phyloP scores from a whole-genome alignment of 1,139 yeast species.

The Hanseniaspora gamundiae region DNA sequence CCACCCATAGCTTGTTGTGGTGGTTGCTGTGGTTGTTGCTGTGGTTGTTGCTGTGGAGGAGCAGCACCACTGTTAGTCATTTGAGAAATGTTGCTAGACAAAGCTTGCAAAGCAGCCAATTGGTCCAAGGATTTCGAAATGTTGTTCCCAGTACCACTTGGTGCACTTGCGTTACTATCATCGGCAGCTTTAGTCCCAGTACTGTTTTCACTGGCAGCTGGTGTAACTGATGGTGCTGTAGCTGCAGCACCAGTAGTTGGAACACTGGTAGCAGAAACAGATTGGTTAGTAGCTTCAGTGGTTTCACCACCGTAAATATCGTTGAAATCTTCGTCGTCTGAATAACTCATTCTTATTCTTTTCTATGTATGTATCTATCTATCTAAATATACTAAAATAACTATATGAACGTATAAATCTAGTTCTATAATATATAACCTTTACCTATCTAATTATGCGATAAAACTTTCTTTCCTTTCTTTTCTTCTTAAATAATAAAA shows the following conservation, averaged over 20 bases:
- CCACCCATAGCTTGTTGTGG: conserved; percentile 1
- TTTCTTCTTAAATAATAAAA: too few species aligned
- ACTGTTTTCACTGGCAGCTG: background rate
- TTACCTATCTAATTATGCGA: background rate
- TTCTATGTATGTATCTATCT: too few species aligned
- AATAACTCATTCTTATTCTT: conserved; percentile 28
- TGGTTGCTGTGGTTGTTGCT: conserved; percentile 1
- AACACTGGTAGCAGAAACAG: conserved; percentile 5
- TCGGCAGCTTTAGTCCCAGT: background rate
- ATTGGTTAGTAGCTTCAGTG: conserved; percentile 6
- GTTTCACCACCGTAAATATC: conserved; percentile 45
- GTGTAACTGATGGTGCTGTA: background rate
- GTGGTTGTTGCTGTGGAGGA: background rate
- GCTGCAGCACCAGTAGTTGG: background rate
- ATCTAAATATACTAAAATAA: conserved; percentile 2
- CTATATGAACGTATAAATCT: conserved; percentile 3
- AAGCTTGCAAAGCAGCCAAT: conserved; percentile 24
- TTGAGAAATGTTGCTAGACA: conserved; percentile 22
- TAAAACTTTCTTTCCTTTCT: too few species aligned
- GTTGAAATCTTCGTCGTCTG: conserved; percentile 82
- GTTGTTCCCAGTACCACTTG: background rate
- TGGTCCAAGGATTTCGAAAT: conserved; percentile 16
- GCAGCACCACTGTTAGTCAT: conserved; percentile 11
- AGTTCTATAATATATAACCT: too few species aligned
- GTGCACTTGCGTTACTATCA: too few species aligned